Evolutionary conservation across 345 rosid genomes (phyloP), one percentile per base, ranked within the genome.

Genomic region (Brassica incana): DNA sequence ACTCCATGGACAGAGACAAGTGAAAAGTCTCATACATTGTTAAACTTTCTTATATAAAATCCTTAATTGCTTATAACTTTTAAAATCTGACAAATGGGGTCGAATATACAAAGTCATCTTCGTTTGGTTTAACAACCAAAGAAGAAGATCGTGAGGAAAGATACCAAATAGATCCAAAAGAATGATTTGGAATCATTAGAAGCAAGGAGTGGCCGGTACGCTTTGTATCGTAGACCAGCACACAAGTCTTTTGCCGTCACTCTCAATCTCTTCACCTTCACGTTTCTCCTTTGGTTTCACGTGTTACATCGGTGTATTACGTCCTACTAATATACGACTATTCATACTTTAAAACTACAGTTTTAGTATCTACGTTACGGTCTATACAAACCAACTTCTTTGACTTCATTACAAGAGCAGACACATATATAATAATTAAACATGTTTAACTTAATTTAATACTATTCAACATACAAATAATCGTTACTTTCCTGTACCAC

Each of bases 131-230:
- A 0, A 33, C 15, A 56, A 67, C 20, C 8, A 50, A 50, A 50
- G 54, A 78, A 29, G 27, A 71, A 15, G 35, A 52, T 64, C 32
- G 45, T 52, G 15, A 66, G 50, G 81, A 30, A 56, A 72, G 73
- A 61, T 14, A 67, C 23, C 75, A 74, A 38, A 75, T 80, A 63
- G 33, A 32, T 74, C 75, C 79, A 75, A 80, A 9, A 69, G 8
- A 63, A 69, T 75, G 52, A 69, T 80, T 80, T 80, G 76, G 79
- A 80, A 75, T 75, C 67, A 74, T 74, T 80, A 69, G 66, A 63
- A 69, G 66, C 65, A 79, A 79, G 33, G 50, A 27, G 83, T 80
- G 83, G 78, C 65, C 65, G 43, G 20, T 69, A 80, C 83, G 83
- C 79, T 69, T 69, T 14, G 69, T 50, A 43, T 67, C 4, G 74